Evolutionary conservation across 2,329 filamentous ascomycete species (phyloP).

Genomic region (Beauveria sp.): DNA sequence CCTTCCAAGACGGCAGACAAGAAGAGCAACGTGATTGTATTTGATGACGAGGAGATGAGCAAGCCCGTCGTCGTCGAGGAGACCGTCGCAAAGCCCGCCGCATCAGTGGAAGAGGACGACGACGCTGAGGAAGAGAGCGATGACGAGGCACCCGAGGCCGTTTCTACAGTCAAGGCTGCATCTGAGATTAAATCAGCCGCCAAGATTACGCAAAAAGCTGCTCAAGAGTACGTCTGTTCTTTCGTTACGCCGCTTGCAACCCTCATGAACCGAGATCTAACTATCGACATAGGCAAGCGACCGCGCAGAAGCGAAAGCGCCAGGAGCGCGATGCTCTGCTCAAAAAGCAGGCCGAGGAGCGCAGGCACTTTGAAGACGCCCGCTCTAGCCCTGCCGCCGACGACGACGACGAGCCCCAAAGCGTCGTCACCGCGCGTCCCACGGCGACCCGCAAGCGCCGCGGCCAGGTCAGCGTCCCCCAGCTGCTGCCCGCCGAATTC

Average conservation of each 20-base stretch:
- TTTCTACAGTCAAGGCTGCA: slow-evolving; percentile 45
- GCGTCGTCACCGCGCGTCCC: slow-evolving; percentile 10
- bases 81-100: slow-evolving; percentile 9
- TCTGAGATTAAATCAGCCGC: slow-evolving; percentile 37
- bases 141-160: slow-evolving; percentile 50
- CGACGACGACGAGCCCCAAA: slow-evolving; percentile 14
- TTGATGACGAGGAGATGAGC: slow-evolving; percentile 27
- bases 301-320: slow-evolving; percentile 45
- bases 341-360: slow-evolving; percentile 46
- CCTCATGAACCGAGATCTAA: neutral
- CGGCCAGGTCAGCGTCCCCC: slow-evolving; percentile 25
- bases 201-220: slow-evolving; percentile 40
- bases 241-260: too few relatives aligned
- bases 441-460: neutral
- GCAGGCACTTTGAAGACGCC: slow-evolving; percentile 30
- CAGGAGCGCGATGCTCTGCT: slow-evolving; percentile 46
- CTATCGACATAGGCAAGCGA: slow-evolving; percentile 34
- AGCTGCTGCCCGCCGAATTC: slow-evolving; percentile 45
- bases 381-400: slow-evolving; percentile 16
- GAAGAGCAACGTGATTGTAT: slow-evolving; percentile 23
- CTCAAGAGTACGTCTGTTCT: slow-evolving; percentile 38
- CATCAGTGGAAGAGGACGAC: slow-evolving; percentile 25
- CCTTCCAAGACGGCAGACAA: neutral
- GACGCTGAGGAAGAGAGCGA: slow-evolving; percentile 38
- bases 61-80: slow-evolving; percentile 11